A percentile compares a stretch with the other conserved stretches of the same genome.
phyloP scores from a whole-genome alignment of 331 rosid species.

The Rosa hybrid region DNA sequence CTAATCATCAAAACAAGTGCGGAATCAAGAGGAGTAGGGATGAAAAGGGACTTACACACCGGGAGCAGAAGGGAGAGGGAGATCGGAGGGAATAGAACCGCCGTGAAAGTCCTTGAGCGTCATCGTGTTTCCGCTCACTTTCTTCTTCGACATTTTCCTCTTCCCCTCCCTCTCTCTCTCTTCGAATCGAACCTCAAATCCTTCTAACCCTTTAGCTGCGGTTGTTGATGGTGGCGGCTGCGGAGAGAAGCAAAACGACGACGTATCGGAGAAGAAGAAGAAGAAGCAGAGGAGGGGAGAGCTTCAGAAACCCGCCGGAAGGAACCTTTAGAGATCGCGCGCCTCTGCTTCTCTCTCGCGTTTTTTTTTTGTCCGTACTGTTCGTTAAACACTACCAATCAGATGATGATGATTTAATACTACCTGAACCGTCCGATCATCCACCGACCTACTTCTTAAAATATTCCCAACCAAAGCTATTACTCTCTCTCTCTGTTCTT shows the following conservation, averaged over 20 bases:
- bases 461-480: background rate
- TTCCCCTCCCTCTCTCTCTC: background rate
- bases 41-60: conserved; percentile 73
- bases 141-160: conserved; percentile 93
- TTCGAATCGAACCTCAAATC: background rate
- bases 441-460: background rate
- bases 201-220: background rate
- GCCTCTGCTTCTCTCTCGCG: conserved; percentile 20
- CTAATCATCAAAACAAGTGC: background rate
- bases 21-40: background rate
- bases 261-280: background rate
- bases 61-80: conserved; percentile 97
- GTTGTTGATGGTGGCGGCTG: background rate
- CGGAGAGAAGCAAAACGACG: background rate
- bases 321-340: background rate
- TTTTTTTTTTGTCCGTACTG: conserved; percentile 1
- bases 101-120: conserved; percentile 98
- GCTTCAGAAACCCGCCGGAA: background rate
- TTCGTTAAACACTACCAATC: background rate
- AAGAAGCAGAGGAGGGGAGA: conserved; percentile 12
- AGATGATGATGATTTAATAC: background rate
- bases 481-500: background rate
- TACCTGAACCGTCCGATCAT: conserved; percentile 13
- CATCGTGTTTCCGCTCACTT: conserved; percentile 84
- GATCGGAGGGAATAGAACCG: conserved; percentile 93